A percentile compares a stretch with the other conserved stretches of the same genome.
These are phyloP conservation scores for Blastobotrys americana DNA, from an alignment of 805 yeast species.

Conservation along the genomic window DNA sequence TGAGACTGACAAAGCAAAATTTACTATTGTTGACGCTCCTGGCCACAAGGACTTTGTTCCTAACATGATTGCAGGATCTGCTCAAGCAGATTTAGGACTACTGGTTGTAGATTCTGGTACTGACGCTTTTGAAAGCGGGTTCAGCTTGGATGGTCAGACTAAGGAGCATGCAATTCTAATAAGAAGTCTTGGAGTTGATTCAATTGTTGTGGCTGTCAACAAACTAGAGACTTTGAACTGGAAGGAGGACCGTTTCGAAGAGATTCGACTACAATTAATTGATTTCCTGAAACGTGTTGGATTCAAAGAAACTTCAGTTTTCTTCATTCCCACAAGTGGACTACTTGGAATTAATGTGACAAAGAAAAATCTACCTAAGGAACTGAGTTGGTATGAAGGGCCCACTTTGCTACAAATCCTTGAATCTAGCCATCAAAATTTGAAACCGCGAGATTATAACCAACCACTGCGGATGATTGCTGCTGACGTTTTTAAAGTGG, in stretches of 20 bases:
- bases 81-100: conserved; percentile 70
- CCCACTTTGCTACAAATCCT: conserved; percentile 29
- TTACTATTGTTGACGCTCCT: conserved; percentile 77
- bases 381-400: conserved; percentile 41
- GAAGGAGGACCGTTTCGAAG: conserved; percentile 45
- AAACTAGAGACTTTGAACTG: conserved; percentile 62
- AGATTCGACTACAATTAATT: conserved; percentile 42
- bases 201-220: conserved; percentile 56
- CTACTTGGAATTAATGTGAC: conserved; percentile 60
- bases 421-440: conserved; percentile 19
- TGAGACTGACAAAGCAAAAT: conserved; percentile 46
- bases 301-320: conserved; percentile 35
- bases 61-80: conserved; percentile 76
- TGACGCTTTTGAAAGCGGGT: conserved; percentile 68
- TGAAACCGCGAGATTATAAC: conserved; percentile 25
- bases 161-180: conserved; percentile 71
- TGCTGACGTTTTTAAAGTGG: conserved; percentile 51
- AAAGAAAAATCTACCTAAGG: conserved; percentile 29
- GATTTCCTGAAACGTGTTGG: conserved; percentile 50
- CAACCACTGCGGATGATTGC: conserved; percentile 52
- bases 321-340: conserved; percentile 65
- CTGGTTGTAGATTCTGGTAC: conserved; percentile 60
- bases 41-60: conserved; percentile 81
- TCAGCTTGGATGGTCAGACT: conserved; percentile 62
- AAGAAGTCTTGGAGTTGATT: conserved; percentile 56